Evolutionary conservation across 805 yeast species (phyloP), one percentile per base, ranked within the genome.

Genomic region (Myxozyma kluyveri): DNA sequence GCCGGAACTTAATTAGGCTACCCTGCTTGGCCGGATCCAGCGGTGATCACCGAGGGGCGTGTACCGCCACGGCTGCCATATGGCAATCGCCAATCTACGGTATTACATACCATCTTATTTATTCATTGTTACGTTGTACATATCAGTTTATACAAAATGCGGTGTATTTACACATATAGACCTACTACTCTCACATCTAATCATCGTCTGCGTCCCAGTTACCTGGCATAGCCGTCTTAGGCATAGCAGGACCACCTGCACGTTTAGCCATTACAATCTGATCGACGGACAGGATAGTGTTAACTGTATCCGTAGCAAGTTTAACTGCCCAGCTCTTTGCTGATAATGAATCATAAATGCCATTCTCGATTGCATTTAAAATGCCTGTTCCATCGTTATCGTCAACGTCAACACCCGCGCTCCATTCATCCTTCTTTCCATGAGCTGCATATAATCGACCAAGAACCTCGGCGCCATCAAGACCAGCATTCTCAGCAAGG

Each of bases 231-330:
- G 84, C 84, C 66, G 86, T 95, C 60, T 79, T 75, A 31, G 96
- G 96, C 79, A 89, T 83, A 29, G 75, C 83, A 44, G 99, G 99
- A 21, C 99, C 99, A 60, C 99, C 99, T 1, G 98, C 97, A 69
- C 96, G 82, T 80, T 91, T 91, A 41, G 99, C 98, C 93, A 91
- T 93, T 67, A 91, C 93, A 65, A 91, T 91, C 77, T 91, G 98
- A 69, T 93, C 98, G 45, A 93, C 93, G 23, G 95, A 83, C 58
- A 90, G 76, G 47, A 90, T 84, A 3, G 98, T 93, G 57, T 78
- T 80, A 12, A 96, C 95, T 44, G 97, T 96, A 61, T 93, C 98
- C 2, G 96, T 89, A 17, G 99, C 98, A 58, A 93, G 84, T 63
- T 83, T 81, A 61, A 93, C 84, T 42, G 97, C 99, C 57, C 88